A percentile compares a stretch with the other conserved stretches of the same genome.
phyloP scores from a whole-genome alignment of 345 rosid genomes.

The Lepidium aucheri region DNA sequence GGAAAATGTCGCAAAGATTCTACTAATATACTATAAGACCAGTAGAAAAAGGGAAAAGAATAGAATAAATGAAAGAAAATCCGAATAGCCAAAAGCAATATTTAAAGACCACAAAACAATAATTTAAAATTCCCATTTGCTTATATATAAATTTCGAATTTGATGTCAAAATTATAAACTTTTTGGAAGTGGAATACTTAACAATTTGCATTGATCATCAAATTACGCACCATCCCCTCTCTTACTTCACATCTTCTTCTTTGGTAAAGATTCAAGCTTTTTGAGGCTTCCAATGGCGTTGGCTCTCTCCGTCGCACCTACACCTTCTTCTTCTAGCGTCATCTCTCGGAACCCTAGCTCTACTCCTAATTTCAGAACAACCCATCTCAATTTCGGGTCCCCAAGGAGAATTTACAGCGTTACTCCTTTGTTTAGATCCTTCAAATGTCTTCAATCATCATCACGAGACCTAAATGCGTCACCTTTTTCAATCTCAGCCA shows the following conservation, averaged over 20 bases:
- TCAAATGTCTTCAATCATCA: constrained; percentile 32
- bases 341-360: constrained; percentile 21
- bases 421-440: constrained; percentile 22
- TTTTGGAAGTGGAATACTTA: constrained; percentile 6
- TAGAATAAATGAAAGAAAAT: background rate
- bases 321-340: constrained; percentile 13
- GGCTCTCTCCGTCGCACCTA: constrained; percentile 25
- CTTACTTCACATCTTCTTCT: constrained; percentile 14
- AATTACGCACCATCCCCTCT: background rate
- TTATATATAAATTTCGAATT: no score
- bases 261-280: background rate
- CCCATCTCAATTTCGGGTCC: constrained; percentile 17
- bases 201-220: constrained; percentile 10
- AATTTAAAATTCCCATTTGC: background rate
- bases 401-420: constrained; percentile 10
- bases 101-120: background rate
- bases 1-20: background rate
- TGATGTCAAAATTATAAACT: background rate
- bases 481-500: constrained; percentile 49
- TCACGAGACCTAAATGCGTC: constrained; percentile 12
- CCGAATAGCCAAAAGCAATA: background rate
- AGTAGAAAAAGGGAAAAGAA: background rate
- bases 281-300: constrained; percentile 14
- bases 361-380: constrained; percentile 17
- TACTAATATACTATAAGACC: background rate